Evolutionary conservation across 2,329 filamentous ascomycete genomes (phyloP).

Genomic region (Trichoderma brevicompactum): DNA sequence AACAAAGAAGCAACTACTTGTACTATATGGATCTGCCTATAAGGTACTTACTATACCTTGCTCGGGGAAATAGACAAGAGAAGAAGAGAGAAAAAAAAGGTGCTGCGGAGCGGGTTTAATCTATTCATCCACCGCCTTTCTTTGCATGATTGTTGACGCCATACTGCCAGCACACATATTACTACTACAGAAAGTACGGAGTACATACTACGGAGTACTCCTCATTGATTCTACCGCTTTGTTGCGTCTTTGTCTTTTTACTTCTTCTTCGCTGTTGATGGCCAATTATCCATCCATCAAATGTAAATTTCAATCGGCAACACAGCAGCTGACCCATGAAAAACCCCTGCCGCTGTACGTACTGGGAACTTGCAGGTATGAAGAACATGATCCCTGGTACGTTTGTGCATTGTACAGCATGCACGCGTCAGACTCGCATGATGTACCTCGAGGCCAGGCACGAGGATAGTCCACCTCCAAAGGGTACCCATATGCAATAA

Average conservation of each 20-base stretch:
- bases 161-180: neutral
- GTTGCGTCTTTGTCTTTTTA: no score
- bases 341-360: neutral
- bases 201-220: no score
- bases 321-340: neutral
- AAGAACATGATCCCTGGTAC: neutral
- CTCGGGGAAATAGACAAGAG: no score
- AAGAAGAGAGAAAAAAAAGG: no score
- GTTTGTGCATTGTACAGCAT: neutral
- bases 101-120: neutral
- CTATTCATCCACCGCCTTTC: slow-evolving; percentile 18
- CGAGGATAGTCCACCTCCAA: no score
- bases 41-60: no score
- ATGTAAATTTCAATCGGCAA: no score
- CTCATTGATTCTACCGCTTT: no score
- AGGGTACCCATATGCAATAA: neutral
- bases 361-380: neutral
- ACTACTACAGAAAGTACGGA: neutral
- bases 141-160: neutral
- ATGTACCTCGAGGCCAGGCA: neutral
- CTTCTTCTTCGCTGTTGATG: no score
- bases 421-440: slow-evolving; percentile 18
- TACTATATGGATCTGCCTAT: no score
- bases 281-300: no score
- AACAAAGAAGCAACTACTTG: no score